These are phyloP conservation scores for Herpetomonas samuelpessoai DNA, from an alignment of 208 protist species.

Conservation along the genomic window DNA sequence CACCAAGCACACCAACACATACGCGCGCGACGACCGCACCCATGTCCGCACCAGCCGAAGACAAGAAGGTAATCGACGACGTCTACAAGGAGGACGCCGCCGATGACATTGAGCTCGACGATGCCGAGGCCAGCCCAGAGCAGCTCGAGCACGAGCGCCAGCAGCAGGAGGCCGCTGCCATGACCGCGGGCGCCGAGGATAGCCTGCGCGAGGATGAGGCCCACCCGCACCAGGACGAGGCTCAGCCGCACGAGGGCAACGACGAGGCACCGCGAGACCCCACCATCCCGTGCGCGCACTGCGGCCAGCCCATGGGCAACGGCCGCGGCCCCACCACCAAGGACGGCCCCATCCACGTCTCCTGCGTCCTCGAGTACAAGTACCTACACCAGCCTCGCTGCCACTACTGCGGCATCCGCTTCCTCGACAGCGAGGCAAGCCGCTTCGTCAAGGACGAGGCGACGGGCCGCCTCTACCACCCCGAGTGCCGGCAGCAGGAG, in stretches of 20 bases:
- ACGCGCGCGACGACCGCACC: too few relatives aligned
- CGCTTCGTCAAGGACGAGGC: slow-evolving; percentile 23
- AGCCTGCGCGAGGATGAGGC: neutral
- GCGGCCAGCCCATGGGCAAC: slow-evolving; percentile 24
- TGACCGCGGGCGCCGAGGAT: neutral
- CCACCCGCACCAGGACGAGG: too few relatives aligned
- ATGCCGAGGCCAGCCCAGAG: neutral
- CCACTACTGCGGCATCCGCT: slow-evolving; percentile 40
- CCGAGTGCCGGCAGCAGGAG: slow-evolving; percentile 14
- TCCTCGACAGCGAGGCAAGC: slow-evolving; percentile 23
- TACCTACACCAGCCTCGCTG: slow-evolving; percentile 41
- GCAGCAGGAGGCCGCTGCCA: neutral
- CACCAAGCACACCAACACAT: too few relatives aligned
- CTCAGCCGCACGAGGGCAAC: neutral
- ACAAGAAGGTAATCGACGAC: too few relatives aligned
- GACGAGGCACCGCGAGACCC: neutral
- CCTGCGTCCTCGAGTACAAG: slow-evolving; percentile 35
- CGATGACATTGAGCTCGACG: neutral
- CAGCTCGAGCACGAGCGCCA: neutral
- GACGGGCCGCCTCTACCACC: slow-evolving; percentile 32
- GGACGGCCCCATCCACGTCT: slow-evolving; percentile 32
- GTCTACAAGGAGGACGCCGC: neutral
- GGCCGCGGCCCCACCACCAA: slow-evolving; percentile 20
- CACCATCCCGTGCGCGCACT: slow-evolving; percentile 26
- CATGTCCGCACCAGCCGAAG: too few relatives aligned